Base-by-base conservation (phyloP, 495 filamentous ascomycete species). In the Talaromyces proteolyticus region DNA sequence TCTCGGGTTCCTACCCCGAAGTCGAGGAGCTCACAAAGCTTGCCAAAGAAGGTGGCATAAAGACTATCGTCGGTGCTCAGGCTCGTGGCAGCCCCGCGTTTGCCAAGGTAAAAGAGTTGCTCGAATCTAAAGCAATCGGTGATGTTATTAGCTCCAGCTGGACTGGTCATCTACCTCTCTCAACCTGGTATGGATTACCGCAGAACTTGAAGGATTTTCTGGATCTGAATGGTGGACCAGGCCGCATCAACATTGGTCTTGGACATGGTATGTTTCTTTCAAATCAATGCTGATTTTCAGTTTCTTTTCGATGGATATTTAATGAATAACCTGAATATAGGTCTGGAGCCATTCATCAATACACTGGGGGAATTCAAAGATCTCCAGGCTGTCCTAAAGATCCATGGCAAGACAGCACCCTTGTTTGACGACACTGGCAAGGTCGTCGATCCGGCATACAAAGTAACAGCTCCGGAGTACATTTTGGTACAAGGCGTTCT, bases 101-200 rank as follows among this genome's bases (percentile, higher is more conserved):
- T 1, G 25, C 57, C 4, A 76, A 71, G 46, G 44, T 84, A 10
- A 72, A 69, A 46, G 63, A 70, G 29, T 38, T 82, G 10, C 53
- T 84, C 22, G 60, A 65, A 21, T 55, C 54, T 0, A 75, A 73
- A 0, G 68, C 57, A 50, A 76, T 86, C 45, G 80, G 81, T 1
- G 72, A 68, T 42, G 73, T 82, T 11, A 43, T 80, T 10, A 80
- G 77, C 49, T 74, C 66, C 21, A 75, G 76, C 18, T 25, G 81
- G 50, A 64, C 66, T n/a, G 52, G 63, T 1, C 62, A 57, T 47
- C 66, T 65, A 0, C 66, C 65, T n/a, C 54, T 65, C 1, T 57
- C 59, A n/a, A 65, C 63, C 3, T 57, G 73, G 3, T 64, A 61
- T 7, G 53, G 24, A 2, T 19, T 70, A 8, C 50, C 54, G 0